Evolutionary conservation across 768 basidiomycete genomes (phyloP).

Genomic region (Podaxis carcinomalis): DNA sequence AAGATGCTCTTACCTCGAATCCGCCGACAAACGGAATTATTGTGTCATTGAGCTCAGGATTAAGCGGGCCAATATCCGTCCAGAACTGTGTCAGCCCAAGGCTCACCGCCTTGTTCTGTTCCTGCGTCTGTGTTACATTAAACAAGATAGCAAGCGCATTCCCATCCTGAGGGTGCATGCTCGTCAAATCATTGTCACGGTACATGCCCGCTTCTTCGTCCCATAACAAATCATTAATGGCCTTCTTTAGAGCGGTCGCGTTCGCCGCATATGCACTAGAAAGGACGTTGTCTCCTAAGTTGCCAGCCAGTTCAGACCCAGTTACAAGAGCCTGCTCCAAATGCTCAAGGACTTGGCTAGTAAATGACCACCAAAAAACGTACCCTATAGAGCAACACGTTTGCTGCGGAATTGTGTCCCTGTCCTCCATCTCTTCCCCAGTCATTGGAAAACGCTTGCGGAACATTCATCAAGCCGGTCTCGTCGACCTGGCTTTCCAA

Average conservation of each 20-base stretch:
- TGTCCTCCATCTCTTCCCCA: constrained; percentile 45
- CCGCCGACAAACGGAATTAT: constrained; percentile 51
- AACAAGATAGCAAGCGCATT: constrained; percentile 46
- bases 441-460: constrained; percentile 37
- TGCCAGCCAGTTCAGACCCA: constrained; percentile 30
- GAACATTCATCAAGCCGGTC: constrained; percentile 36
- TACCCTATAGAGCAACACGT: constrained; percentile 41
- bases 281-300: constrained; percentile 21
- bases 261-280: constrained; percentile 25
- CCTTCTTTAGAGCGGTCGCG: constrained; percentile 33
- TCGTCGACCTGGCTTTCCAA: constrained; percentile 38
- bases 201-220: constrained; percentile 38
- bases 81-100: constrained; percentile 40
- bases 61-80: constrained; percentile 43
- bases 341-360: not conserved
- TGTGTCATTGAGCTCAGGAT: constrained; percentile 46
- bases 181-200: constrained; percentile 38
- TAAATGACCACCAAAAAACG: not conserved
- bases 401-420: constrained; percentile 44
- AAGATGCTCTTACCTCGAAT: constrained; percentile 32
- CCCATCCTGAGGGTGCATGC: constrained; percentile 44
- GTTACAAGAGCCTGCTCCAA: constrained; percentile 26
- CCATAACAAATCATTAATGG: constrained; percentile 43
- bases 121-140: constrained; percentile 34
- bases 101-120: constrained; percentile 39